Conservation (phyloP, 2,329 filamentous ascomycete genomes). For the Exserohilum turcica region DNA sequence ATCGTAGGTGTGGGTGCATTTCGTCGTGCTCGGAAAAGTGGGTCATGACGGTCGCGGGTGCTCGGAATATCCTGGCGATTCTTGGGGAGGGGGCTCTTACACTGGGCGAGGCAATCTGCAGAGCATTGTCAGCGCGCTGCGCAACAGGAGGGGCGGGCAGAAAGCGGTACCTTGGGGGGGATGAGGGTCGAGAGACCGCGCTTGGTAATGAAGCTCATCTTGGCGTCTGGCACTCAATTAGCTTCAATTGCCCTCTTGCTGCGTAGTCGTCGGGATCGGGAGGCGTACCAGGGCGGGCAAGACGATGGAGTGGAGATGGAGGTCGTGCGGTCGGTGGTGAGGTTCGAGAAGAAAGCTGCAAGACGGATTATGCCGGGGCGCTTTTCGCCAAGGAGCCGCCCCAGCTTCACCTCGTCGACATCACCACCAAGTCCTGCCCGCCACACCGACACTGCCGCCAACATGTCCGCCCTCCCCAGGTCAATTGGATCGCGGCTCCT, state of each 20-base stretch:
- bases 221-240: slow-evolving; percentile 55
- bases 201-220: slow-evolving; percentile 91
- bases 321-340: slow-evolving; percentile 36
- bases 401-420: slow-evolving; percentile 31
- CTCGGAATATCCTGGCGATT: slow-evolving; percentile 17
- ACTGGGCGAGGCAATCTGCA: slow-evolving; percentile 79
- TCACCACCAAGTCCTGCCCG: slow-evolving; percentile 20
- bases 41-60: slow-evolving; percentile 9
- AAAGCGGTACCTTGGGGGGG: slow-evolving; percentile 83
- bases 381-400: slow-evolving; percentile 20
- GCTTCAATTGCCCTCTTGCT: slow-evolving; percentile 37
- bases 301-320: slow-evolving; percentile 44
- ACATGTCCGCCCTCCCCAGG: slow-evolving; percentile 49
- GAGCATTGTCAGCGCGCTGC: slow-evolving; percentile 45
- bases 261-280: slow-evolving; percentile 12
- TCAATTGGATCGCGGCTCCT: slow-evolving; percentile 51
- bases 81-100: slow-evolving; percentile 60
- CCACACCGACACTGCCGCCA: slow-evolving; percentile 26
- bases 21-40: slow-evolving; percentile 20
- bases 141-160: slow-evolving; percentile 11
- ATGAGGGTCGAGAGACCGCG: slow-evolving; percentile 97
- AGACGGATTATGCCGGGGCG: slow-evolving; percentile 32
- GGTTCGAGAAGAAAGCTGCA: slow-evolving; percentile 40
- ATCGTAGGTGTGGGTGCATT: slow-evolving; percentile 16
- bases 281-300: slow-evolving; percentile 44